Conservation (phyloP, 495 filamentous ascomycete genomes). For the Penicillium salamii region DNA sequence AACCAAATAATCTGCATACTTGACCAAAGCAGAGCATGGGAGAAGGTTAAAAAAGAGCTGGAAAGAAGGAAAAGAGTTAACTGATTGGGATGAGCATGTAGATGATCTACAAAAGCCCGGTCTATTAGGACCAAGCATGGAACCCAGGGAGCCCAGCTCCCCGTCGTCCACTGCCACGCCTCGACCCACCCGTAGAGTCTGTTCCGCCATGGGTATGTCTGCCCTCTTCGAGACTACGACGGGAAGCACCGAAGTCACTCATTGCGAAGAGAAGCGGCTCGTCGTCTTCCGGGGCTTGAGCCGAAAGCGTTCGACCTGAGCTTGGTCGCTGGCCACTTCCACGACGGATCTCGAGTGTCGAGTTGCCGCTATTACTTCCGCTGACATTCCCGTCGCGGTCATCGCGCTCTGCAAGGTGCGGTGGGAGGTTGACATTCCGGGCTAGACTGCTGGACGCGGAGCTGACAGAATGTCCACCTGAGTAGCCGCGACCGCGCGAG, state of each 20-base stretch:
- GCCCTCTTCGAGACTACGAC: slow-evolving; percentile 72
- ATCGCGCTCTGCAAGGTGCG: slow-evolving; percentile 37
- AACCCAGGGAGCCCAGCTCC: slow-evolving; percentile 33
- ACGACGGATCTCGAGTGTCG: slow-evolving; percentile 34
- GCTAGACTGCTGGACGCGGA: slow-evolving; percentile 45
- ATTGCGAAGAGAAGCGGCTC: slow-evolving; percentile 85
- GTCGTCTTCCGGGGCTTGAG: slow-evolving; percentile 57
- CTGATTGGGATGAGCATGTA: background rate
- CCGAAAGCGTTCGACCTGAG: slow-evolving; percentile 30
- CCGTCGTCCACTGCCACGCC: slow-evolving; percentile 42
- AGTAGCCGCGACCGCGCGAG: slow-evolving; percentile 41
- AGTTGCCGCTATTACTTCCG: slow-evolving; percentile 48
- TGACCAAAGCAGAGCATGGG: slow-evolving; percentile 2
- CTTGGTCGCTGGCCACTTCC: slow-evolving; percentile 33
- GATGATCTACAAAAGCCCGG: background rate
- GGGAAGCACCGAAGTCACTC: slow-evolving; percentile 72
- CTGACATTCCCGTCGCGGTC: slow-evolving; percentile 53
- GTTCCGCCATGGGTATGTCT: slow-evolving; percentile 43
- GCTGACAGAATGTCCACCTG: slow-evolving; percentile 41
- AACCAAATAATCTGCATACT: background rate
- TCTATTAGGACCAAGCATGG: slow-evolving; percentile 28
- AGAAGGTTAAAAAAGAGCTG: background rate
- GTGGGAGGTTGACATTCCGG: slow-evolving; percentile 34
- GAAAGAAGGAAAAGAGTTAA: too few relatives aligned
- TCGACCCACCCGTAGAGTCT: slow-evolving; percentile 30